phyloP scores from a whole-genome alignment of 257 asterid species.

The Forsythia viridissima region DNA sequence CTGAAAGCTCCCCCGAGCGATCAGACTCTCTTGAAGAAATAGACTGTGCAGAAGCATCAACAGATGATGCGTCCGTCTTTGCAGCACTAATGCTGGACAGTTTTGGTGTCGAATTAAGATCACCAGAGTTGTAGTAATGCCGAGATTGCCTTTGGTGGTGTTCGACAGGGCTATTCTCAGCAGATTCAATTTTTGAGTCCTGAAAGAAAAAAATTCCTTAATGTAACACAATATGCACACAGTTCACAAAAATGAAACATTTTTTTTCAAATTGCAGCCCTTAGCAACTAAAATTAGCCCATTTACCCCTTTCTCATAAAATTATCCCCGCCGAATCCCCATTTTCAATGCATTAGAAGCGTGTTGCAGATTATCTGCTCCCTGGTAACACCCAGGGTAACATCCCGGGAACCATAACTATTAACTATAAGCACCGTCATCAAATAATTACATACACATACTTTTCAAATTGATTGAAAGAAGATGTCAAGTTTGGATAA shows the following conservation, averaged over 20 bases:
- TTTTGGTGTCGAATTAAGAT: slow-evolving; percentile 70
- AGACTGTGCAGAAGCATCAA: slow-evolving; percentile 75
- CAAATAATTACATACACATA: too few species aligned
- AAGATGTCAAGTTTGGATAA: not conserved
- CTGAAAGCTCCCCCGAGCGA: slow-evolving; percentile 82
- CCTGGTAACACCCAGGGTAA: too few species aligned
- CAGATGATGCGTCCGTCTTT: slow-evolving; percentile 69
- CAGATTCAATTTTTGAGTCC: slow-evolving; percentile 63
- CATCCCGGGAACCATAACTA: not conserved
- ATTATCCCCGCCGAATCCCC: too few species aligned
- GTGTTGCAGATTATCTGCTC: too few species aligned
- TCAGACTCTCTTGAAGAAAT: slow-evolving; percentile 82
- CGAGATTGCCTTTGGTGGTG: slow-evolving; percentile 38
- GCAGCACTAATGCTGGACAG: slow-evolving; percentile 77
- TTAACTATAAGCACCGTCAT: not conserved
- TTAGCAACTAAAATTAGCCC: too few species aligned
- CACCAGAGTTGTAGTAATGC: slow-evolving; percentile 48
- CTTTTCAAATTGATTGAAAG: not conserved
- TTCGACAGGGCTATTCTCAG: slow-evolving; percentile 69
- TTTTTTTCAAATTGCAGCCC: too few species aligned
- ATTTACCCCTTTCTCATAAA: too few species aligned
- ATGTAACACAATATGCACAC: not conserved
- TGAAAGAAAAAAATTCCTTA: slow-evolving; percentile 27
- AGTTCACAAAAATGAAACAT: not conserved
- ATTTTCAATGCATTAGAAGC: too few species aligned